Percentiles rank a stretch among this genome's conserved stretches.
Evolutionary conservation across 78 protist genomes (phyloP).

Genomic region (Dictyostelium firmibasis): DNA sequence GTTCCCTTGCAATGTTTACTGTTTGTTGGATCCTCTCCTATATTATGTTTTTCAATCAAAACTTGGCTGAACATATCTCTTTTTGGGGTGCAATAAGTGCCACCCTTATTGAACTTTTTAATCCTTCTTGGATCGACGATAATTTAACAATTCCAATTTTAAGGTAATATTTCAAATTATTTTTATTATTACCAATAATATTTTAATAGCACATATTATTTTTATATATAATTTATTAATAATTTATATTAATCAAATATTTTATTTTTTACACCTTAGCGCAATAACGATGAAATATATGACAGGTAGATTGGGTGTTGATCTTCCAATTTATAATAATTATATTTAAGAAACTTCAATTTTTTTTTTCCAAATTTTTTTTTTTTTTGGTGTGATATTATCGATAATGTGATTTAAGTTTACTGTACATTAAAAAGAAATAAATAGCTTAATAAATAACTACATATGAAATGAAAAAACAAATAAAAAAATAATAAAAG

Average conservation of each 20-base stretch:
- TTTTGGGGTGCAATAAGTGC: conserved; percentile 66
- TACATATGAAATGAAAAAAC: background rate
- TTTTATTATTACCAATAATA: too few relatives aligned
- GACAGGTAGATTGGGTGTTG: background rate
- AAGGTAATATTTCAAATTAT: background rate
- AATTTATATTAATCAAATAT: background rate
- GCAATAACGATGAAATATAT: background rate
- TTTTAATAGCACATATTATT: too few relatives aligned
- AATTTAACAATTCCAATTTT: conserved; percentile 60
- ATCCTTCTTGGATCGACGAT: conserved; percentile 57
- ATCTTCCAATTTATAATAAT: background rate
- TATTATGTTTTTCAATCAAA: conserved; percentile 15
- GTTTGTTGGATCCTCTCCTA: conserved; percentile 41
- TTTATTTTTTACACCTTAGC: background rate
- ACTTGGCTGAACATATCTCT: conserved; percentile 57
- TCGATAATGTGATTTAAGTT: background rate
- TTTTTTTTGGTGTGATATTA: background rate
- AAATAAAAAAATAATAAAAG: background rate
- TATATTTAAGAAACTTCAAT: background rate
- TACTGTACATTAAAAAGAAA: background rate
- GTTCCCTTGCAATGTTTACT: conserved; percentile 36
- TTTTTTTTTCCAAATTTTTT: too few relatives aligned
- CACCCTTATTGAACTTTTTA: conserved; percentile 37
- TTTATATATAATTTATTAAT: too few relatives aligned
- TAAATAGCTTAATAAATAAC: background rate